Evolutionary conservation across 2,329 filamentous ascomycete genomes (phyloP).

Genomic region (Fusarium lateritium): DNA sequence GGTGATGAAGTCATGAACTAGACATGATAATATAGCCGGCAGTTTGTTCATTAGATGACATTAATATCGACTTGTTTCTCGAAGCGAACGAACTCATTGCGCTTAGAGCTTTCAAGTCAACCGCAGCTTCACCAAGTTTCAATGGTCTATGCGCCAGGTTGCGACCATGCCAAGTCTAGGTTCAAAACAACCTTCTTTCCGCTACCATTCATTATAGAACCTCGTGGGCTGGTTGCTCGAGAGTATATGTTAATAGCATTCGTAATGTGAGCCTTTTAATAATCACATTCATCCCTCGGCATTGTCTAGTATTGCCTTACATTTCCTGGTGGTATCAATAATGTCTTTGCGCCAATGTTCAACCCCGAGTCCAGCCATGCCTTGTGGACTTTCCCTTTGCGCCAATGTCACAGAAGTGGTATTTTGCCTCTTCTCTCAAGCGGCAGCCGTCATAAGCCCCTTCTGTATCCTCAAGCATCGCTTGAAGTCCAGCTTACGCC

Average conservation of each 20-base stretch:
- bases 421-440: slow-evolving; percentile 7
- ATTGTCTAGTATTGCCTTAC: background rate
- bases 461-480: slow-evolving; percentile 62
- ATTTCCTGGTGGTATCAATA: slow-evolving; percentile 20
- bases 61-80: no score
- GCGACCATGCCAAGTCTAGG: no score
- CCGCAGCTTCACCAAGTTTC: no score
- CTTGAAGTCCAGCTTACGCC: slow-evolving; percentile 65
- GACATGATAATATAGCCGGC: background rate
- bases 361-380: background rate
- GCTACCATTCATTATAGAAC: background rate
- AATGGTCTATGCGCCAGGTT: no score
- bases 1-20: background rate
- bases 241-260: background rate
- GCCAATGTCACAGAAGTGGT: background rate
- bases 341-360: slow-evolving; percentile 23
- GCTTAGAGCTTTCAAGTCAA: no score
- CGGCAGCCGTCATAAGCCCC: slow-evolving; percentile 55
- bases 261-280: slow-evolving; percentile 8
- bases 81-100: no score
- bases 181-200: background rate
- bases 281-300: background rate
- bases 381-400: background rate
- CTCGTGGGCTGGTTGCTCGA: background rate
- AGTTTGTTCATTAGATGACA: no score